Evolutionary conservation across 2,329 filamentous ascomycete genomes (phyloP).

Genomic region (Fusarium compactum): DNA sequence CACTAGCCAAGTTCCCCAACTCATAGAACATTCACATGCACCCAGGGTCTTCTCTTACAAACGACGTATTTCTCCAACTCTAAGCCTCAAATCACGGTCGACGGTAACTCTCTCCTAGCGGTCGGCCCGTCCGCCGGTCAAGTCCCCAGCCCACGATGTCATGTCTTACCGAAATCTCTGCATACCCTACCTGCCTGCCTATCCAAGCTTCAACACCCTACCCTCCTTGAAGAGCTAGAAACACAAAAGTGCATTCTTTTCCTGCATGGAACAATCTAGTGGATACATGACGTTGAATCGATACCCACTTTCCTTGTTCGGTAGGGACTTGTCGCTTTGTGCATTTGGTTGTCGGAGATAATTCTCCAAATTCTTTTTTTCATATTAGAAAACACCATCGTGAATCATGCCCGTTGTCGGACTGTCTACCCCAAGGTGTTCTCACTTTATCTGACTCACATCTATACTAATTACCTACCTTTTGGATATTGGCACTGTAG

Average conservation of each 20-base stretch:
- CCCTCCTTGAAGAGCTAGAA: background rate
- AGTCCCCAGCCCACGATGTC: slow-evolving; percentile 2
- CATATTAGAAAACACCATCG: slow-evolving; percentile 18
- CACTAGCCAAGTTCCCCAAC: background rate
- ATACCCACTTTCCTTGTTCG: slow-evolving; percentile 30
- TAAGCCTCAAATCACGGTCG: background rate
- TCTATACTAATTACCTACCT: background rate
- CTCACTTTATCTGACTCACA: slow-evolving; percentile 16
- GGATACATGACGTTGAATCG: background rate
- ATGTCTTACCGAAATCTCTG: background rate
- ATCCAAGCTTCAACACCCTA: background rate
- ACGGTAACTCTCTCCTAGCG: slow-evolving; percentile 1
- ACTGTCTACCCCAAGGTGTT: background rate
- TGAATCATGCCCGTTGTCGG: slow-evolving; percentile 27
- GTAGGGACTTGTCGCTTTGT: slow-evolving; percentile 13
- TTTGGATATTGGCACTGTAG: slow-evolving; percentile 3
- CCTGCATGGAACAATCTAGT: slow-evolving; percentile 5
- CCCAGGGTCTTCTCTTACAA: background rate
- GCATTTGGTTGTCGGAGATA: slow-evolving; percentile 17
- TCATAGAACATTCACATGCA: background rate
- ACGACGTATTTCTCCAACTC: background rate
- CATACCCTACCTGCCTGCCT: background rate
- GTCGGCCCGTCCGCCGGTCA: slow-evolving; percentile 10
- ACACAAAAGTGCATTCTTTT: background rate
- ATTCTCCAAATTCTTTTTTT: slow-evolving; percentile 3